Evolutionary conservation across 2,329 filamentous ascomycete genomes (phyloP), one percentile per base, ranked within the genome.

Genomic region (Plenodomus biglobosus): DNA sequence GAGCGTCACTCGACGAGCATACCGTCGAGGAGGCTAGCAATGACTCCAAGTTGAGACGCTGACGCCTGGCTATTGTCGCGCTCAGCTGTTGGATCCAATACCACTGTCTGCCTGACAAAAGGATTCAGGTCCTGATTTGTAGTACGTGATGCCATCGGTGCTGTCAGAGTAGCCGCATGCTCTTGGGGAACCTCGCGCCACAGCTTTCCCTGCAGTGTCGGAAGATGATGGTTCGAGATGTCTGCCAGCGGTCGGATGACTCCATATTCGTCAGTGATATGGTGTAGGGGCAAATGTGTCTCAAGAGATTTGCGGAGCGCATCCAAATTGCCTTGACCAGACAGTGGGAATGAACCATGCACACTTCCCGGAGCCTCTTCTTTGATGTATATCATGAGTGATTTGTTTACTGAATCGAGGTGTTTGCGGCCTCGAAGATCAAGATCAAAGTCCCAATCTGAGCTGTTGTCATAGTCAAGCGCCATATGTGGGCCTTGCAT

Each of bases 121-220:
- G 7, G 4, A 18, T 8, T n/a, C 10, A 15, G 6, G 16, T 37
- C 16, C 6, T 4, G 7, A 18, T n/a, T 13, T 13, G 18, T 13
- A 6, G 10, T 37, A 3, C 27, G 13, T 10, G 27, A 18, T 18
- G 7, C 3, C 35, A 15, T 18, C 35, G 35, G 19, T 1, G 38
- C n/a, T 21, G 3, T 19, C 11, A 21, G 15, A 19, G 30, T 24
- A n/a, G n/a, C 13, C n/a, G 22, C 6, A 15, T 39, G 17, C 3
- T n/a, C 17, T 3, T 34, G 19, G 30, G 38, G 38, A 11, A 30
- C 3, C 1, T 44, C 43, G 22, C 40, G 32, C 55, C 53, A 59
- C n/a, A 59, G 21, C 36, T 41, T 41, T 1, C 43, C 48, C 39
- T 59, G 56, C 6, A 55, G 35, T 2, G 19, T 20, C 0, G 48